Evolutionary conservation across 306 rosid genomes (phyloP).

Genomic region (barrel medic (Medicago truncatula)): MtrunA17r5.0-ANR NC_053044.1:58594501-58595000

Average conservation of each 20-base stretch:
- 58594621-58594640: conserved; percentile 93
- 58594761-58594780: conserved; percentile 51
- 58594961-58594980: conserved; percentile 70
- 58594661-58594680: conserved; percentile 63
- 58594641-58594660: conserved; percentile 90
- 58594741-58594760: conserved; percentile 47
- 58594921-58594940: conserved; percentile 10
- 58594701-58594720: conserved; percentile 76
- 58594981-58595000: conserved; percentile 79
- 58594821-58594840: too few species aligned
- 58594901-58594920: conserved; percentile 7
- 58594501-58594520: conserved; percentile 16
- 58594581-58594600: conserved; percentile 50
- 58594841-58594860: background rate
- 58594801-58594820: too few species aligned
- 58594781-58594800: conserved; percentile 20
- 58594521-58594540: background rate
- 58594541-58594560: conserved; percentile 1
- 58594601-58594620: conserved; percentile 65
- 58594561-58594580: conserved; percentile 11
- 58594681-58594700: conserved; percentile 75
- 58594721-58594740: conserved; percentile 78
- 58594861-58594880: background rate
- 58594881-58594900: conserved; percentile 17
- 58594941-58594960: conserved; percentile 33